Conservation (phyloP, 129 eudicot species). For the Chrysanthemum seticuspe region DNA sequence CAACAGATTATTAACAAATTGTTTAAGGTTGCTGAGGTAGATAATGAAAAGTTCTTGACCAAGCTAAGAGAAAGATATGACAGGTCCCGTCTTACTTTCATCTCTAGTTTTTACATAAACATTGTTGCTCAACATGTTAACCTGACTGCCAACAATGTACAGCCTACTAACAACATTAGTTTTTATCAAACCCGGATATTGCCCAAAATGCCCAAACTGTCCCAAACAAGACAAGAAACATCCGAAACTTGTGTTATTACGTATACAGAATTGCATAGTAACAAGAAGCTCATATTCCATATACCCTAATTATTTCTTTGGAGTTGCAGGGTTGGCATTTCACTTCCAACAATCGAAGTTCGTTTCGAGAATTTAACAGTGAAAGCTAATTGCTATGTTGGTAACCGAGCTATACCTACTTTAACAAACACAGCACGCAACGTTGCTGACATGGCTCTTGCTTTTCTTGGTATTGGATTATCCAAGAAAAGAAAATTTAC, state of each 20-base stretch:
- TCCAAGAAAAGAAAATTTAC: slow-evolving; percentile 42
- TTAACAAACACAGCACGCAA: slow-evolving; percentile 46
- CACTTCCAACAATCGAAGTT: slow-evolving; percentile 46
- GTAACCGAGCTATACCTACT: slow-evolving; percentile 56
- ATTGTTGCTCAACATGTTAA: neutral
- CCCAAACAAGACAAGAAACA: no score
- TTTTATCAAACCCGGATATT: no score
- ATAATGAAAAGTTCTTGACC: slow-evolving; percentile 61
- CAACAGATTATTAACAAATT: slow-evolving; percentile 52
- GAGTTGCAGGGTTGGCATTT: slow-evolving; percentile 45
- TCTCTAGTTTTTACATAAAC: neutral
- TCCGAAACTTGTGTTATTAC: no score
- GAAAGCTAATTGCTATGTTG: slow-evolving; percentile 46
- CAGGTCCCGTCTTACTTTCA: slow-evolving; percentile 37
- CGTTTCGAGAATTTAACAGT: slow-evolving; percentile 44
- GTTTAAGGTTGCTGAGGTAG: slow-evolving; percentile 73
- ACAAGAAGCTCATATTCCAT: slow-evolving; percentile 11
- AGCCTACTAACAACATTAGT: no score
- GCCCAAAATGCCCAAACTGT: no score
- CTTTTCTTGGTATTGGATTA: slow-evolving; percentile 38
- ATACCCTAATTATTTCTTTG: neutral
- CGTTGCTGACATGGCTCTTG: slow-evolving; percentile 43
- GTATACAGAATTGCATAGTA: neutral
- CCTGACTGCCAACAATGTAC: no score
- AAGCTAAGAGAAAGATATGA: slow-evolving; percentile 59